Percentiles rank a stretch among this genome's conserved stretches.
These are phyloP conservation scores for Roridomyces roridus DNA, from an alignment of 768 basidiomycete genomes.

Conservation along the genomic window DNA sequence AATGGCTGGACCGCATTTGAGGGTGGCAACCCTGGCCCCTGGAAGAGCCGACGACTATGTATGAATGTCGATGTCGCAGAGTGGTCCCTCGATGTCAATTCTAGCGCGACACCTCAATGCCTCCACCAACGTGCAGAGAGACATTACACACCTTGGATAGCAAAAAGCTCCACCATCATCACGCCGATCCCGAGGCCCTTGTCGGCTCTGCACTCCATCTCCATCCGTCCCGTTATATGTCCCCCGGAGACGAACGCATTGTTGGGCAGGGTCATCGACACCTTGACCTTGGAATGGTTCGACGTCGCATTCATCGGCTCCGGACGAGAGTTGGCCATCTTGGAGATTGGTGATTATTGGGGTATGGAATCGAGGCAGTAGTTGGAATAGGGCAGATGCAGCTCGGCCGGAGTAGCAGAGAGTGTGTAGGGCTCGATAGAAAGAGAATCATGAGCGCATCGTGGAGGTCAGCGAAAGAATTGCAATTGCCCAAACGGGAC, in stretches of 20 bases:
- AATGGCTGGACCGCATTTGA: conserved; percentile 82
- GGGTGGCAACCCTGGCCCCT: conserved; percentile 81
- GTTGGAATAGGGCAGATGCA: not conserved
- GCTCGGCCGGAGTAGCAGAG: conserved; percentile 3
- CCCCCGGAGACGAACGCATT: conserved; percentile 69
- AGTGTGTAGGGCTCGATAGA: not conserved
- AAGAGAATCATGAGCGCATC: conserved; percentile 25
- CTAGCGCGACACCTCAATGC: conserved; percentile 41
- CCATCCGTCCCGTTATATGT: conserved; percentile 74
- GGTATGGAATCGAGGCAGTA: not conserved
- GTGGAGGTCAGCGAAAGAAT: conserved; percentile 11
- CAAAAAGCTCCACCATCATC: conserved; percentile 82
- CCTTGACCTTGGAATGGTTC: conserved; percentile 79
- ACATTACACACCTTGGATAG: conserved; percentile 64
- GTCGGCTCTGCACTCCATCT: conserved; percentile 81
- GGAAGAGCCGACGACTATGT: conserved; percentile 73
- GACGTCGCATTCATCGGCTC: conserved; percentile 86
- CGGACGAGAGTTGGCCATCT: conserved; percentile 30
- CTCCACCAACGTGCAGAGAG: not conserved
- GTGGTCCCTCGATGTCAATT: conserved; percentile 78
- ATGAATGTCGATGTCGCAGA: conserved; percentile 82
- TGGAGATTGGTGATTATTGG: conserved; percentile 1
- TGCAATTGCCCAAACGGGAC: conserved; percentile 5
- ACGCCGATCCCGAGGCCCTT: conserved; percentile 72
- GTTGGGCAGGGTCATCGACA: conserved; percentile 65